Base-by-base conservation (phyloP, 192 early-diverging fungal species). In the Coemansia sp. region DNA sequence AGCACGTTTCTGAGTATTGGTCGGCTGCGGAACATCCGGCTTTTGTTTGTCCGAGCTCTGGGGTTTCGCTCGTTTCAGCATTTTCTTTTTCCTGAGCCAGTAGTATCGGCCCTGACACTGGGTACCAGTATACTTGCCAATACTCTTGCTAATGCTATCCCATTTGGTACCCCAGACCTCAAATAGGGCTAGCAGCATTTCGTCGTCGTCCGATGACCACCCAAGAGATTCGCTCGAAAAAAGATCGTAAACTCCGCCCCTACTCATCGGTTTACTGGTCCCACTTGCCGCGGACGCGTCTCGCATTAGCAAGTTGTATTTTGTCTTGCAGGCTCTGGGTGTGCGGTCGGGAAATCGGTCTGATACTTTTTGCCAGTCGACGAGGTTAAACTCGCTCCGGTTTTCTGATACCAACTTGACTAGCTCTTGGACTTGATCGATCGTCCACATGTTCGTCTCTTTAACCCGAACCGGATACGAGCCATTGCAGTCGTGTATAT, bases 31-130 rank as follows among this genome's bases (percentile, higher is more conserved):
- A 15, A 64, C n/a, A 7, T 60, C 34, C 15, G 57, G 15, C 7
- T 54, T n/a, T 24, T 18, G 57, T 5, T 33, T 8, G 31, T 16
- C 15, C 57, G 31, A 16, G 1, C 31, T 0, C 4, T 5, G 31
- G 54, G 29, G 15, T 18, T 36, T 60, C 2, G 57, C 6, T 16
- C 1, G 63, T 12, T 22, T 22, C n/a, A 1, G 5, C 15, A 10
- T 43, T 1, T n/a, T 64, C 40, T 42, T 64, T 29, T 43, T 64
- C 20, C n/a, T 40, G 63, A 44, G 7, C 63, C 38, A 60, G 33
- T 60, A 43, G 27, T 64, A 64, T 11, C 63, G 36, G 9, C 38
- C 40, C 40, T 64, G 63, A 29, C 63, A 64, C 63, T 64, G 63
- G 0, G 63, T 11, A 4, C 15, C 22, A 5, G 63, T 64, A 11